These are phyloP conservation scores for Astrephomene gubernaculifera DNA, from an alignment of 139 green algal genomes.

Conservation along the genomic window DNA sequence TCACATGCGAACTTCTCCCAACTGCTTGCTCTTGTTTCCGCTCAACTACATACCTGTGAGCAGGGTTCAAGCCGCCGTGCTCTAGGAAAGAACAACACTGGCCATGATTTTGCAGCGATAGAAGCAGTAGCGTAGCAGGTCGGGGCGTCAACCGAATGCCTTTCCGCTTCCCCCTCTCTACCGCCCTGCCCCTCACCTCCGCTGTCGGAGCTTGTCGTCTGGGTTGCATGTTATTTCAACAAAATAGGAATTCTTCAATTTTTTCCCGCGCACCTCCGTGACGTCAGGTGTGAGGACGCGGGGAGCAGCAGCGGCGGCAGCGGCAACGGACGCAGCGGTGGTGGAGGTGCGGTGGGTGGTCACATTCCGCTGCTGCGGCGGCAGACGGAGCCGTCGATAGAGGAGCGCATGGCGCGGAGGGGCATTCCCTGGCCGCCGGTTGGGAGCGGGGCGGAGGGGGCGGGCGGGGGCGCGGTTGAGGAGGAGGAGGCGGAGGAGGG, in stretches of 20 bases:
- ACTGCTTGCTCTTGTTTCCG: too few relatives aligned
- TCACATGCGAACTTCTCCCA: too few relatives aligned
- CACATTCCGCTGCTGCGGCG: slow-evolving; percentile 67
- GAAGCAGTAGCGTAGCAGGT: slow-evolving; percentile 22
- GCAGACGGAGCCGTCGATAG: slow-evolving; percentile 67
- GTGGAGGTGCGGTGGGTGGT: neutral
- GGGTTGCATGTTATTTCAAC: too few relatives aligned
- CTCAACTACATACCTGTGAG: neutral
- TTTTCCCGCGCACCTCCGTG: neutral
- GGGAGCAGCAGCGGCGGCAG: neutral
- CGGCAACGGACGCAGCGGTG: neutral
- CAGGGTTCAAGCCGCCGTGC: neutral
- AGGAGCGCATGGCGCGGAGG: slow-evolving; percentile 64
- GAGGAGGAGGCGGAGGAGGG: slow-evolving; percentile 25
- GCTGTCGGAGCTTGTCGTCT: too few relatives aligned
- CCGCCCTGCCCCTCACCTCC: too few relatives aligned
- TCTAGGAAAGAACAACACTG: neutral
- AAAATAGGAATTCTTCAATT: too few relatives aligned
- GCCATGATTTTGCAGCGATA: neutral
- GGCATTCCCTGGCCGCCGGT: slow-evolving; percentile 29
- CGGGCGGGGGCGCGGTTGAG: neutral
- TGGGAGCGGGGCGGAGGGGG: neutral
- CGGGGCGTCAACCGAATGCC: neutral
- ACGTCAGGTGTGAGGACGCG: neutral
- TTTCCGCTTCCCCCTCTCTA: too few relatives aligned